Evolutionary conservation across 352 stramenopile species (phyloP), one percentile per base, ranked within the genome.

Genomic region (Phytophthora tubulina): DNA sequence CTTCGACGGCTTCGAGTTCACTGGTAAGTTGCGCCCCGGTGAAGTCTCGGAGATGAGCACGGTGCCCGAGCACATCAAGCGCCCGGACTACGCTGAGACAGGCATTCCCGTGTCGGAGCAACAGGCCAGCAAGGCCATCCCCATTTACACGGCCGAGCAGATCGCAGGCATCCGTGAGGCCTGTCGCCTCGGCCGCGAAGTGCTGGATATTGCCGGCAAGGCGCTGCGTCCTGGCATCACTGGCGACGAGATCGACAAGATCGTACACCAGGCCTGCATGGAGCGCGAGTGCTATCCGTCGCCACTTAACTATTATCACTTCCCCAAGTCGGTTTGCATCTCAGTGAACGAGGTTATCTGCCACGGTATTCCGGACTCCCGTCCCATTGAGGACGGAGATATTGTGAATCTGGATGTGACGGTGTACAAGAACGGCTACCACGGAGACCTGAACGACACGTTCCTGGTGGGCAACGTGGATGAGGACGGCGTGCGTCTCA

Each of bases 371-470:
- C 97, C 98, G 3, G 98, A 99, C 87, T 97, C 89, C 64, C 82
- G 97, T 59, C 86, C 96, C 15, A 80, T 99, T 44, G 67, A 98
- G 71, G 90, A 98, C 17, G 97, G 97, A 15, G 98, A 99, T 73
- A 99, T 99, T 83, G 95, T 99, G 13, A 99, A 99, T 81, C 87
- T 99, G 38, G 98, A 99, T 82, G 89, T 99, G 8, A 97, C 95
- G 6, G 95, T 98, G 4, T 99, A 98, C 86, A 95, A 99, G 64
- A 85, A 99, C 71, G 98, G 97, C 44, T 99, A 96, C 78, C 98
- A 99, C 74, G 93, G 88, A 39, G 98, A 99, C 76, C 85, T 99
- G 54, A 99, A 99, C 74, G 98, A 99, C 75, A 99, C 97, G 17
- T 99, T 99, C 77, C 79, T 98, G 36, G 93, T 99, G 2, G 98